Base-by-base conservation (phyloP, 805 yeast species). In the Debaryomyces hansenii region DNA sequence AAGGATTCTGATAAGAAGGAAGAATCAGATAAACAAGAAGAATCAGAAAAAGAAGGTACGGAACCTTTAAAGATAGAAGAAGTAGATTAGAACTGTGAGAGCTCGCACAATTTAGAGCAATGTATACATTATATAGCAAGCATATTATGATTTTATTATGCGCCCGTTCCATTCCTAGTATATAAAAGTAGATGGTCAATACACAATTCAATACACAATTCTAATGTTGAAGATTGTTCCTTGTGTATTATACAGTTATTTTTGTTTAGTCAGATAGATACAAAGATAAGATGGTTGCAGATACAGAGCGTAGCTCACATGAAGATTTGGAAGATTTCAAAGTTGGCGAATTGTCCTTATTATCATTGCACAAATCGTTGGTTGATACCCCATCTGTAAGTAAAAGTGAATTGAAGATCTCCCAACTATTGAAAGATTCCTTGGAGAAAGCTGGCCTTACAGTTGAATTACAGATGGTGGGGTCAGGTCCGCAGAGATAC, bases 381-480 rank as follows among this genome's bases (percentile, higher is more conserved):
- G 55, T 66, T 1, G 62, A 60, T 7, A 56, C 57, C 42, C 49
- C 52, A 4, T 66, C 70, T 4, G 50, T 65, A n/a, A 50, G 57
- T 27, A 47, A 53, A 24, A 49, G 57, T 31, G 73, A 68, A 45
- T 18, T 32, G 18, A 60, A 49, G 0, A 82, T 73, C 1, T 73
- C 77, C 1, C 46, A 57, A 2, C 79, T 55, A 50, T 55, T 82
- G 38, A 54, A 60, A 27, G 47, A 51, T 3, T 79, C 74, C 50
- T 66, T 82, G 31, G 55, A 57, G 20, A 38, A 48, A 1, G 58
- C 58, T 12, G 85, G 84, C 1, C 70, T 82, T 45, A 79, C 80
- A 0, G 85, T 83, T 3, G 83, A 83, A 53, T 42, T 58, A 24
- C 69, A 72, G 37, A 50, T 62, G 8, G 68, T 75, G 12, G 57